These are phyloP conservation scores for Hevea brasiliensis DNA, from an alignment of 345 rosid genomes.

Conservation along the genomic window DNA sequence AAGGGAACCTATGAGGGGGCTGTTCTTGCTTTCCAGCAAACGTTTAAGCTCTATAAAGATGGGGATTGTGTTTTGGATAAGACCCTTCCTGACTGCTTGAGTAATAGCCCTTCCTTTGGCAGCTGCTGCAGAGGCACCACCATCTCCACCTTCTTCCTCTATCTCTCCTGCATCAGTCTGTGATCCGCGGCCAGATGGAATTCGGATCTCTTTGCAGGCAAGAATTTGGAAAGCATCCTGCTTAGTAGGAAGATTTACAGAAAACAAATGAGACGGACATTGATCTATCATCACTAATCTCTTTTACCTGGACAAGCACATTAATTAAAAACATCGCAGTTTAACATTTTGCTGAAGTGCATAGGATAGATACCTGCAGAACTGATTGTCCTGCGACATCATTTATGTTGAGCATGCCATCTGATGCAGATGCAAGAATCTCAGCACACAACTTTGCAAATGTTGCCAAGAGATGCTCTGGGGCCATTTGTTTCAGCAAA, in stretches of 20 bases:
- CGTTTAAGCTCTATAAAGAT: constrained; percentile 92
- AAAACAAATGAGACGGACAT: not conserved
- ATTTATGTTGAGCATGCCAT: constrained; percentile 74
- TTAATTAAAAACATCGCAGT: not conserved
- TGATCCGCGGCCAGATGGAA: constrained; percentile 54
- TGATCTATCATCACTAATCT: not conserved
- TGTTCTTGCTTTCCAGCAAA: constrained; percentile 84
- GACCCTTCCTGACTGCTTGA: constrained; percentile 84
- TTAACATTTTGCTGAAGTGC: not conserved
- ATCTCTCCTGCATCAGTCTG: constrained; percentile 46
- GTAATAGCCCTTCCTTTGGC: constrained; percentile 84
- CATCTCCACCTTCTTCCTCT: constrained; percentile 53
- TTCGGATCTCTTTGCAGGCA: constrained; percentile 83
- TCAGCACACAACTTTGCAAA: constrained; percentile 96
- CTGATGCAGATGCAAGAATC: constrained; percentile 91
- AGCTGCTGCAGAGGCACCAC: constrained; percentile 46
- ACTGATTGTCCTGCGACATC: constrained; percentile 78
- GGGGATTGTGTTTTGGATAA: constrained; percentile 91
- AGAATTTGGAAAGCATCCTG: constrained; percentile 90
- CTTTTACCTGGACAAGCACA: not conserved
- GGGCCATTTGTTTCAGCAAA: constrained; percentile 93
- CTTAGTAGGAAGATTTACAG: constrained; percentile 4
- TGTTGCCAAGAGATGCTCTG: constrained; percentile 90
- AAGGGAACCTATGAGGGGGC: constrained; percentile 84
- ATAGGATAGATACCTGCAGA: constrained; percentile 58